phyloP scores from a whole-genome alignment of 192 early-diverging fungal species.

The Mortierella hygrophila region DNA sequence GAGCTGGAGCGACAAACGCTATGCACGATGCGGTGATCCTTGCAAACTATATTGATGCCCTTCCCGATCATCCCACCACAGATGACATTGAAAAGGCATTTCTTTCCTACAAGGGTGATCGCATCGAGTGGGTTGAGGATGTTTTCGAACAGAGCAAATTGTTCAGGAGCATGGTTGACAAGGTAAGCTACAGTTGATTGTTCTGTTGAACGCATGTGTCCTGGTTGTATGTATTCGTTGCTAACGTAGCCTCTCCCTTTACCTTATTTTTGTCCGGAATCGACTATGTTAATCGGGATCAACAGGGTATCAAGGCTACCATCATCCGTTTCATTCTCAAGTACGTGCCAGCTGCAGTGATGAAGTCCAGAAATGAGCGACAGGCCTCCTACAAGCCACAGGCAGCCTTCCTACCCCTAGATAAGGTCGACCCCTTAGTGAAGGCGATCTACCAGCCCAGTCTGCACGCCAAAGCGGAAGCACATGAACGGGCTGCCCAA shows the following conservation, averaged over 20 bases:
- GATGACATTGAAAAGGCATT: conserved; percentile 8
- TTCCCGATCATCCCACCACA: background rate
- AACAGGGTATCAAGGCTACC: background rate
- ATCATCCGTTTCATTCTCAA: background rate
- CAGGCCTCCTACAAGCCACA: background rate
- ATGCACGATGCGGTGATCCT: conserved; percentile 8
- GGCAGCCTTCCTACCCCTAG: background rate
- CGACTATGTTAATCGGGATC: background rate
- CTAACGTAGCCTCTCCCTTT: too few relatives aligned
- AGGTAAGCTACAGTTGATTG: background rate
- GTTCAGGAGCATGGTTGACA: background rate
- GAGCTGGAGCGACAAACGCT: background rate
- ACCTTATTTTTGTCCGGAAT: too few relatives aligned
- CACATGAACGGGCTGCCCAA: background rate
- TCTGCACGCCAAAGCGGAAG: background rate
- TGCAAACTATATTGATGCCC: conserved; percentile 6
- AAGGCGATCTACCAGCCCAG: background rate
- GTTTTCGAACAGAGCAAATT: background rate
- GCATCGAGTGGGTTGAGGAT: background rate
- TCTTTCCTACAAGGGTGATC: background rate
- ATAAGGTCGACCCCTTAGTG: background rate
- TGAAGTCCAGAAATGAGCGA: background rate
- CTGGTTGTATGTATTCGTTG: too few relatives aligned
- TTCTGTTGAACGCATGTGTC: too few relatives aligned
- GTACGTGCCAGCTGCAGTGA: background rate